phyloP scores from a whole-genome alignment of 2,329 filamentous ascomycete genomes.

The Beauveria varroae region DNA sequence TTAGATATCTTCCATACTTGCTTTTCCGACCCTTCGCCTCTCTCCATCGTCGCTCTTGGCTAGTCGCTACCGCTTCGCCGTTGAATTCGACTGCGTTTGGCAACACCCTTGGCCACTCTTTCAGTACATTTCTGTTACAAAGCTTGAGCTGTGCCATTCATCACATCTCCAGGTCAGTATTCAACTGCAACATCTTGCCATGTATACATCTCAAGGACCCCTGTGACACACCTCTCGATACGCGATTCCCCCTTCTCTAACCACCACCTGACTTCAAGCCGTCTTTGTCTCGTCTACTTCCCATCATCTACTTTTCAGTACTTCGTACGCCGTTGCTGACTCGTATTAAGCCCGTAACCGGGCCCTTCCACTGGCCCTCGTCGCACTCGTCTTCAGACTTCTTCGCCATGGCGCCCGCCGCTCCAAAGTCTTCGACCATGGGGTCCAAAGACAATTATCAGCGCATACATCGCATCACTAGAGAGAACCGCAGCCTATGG shows the following conservation, averaged over 20 bases:
- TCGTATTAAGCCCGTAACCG: background rate
- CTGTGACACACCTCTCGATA: background rate
- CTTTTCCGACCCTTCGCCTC: background rate
- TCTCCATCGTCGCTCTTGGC: background rate
- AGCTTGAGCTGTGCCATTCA: background rate
- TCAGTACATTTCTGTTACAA: background rate
- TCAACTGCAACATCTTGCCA: background rate
- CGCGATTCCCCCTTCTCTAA: background rate
- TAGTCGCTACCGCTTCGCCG: background rate
- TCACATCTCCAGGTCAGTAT: background rate
- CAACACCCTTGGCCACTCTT: background rate
- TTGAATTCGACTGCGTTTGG: background rate
- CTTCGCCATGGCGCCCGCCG: constrained; percentile 16
- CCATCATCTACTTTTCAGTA: no score
- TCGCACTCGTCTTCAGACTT: background rate
- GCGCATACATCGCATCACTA: constrained; percentile 47
- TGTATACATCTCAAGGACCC: background rate
- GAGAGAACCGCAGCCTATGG: constrained; percentile 67
- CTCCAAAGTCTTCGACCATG: constrained; percentile 26
- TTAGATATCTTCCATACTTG: background rate
- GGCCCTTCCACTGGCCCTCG: background rate
- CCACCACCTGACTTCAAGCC: background rate
- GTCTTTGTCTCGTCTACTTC: background rate
- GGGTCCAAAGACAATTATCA: constrained; percentile 34
- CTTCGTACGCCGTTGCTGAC: background rate